These are phyloP conservation scores for Tricholoma bakamatsutake DNA, from an alignment of 768 basidiomycete genomes.

Conservation along the genomic window DNA sequence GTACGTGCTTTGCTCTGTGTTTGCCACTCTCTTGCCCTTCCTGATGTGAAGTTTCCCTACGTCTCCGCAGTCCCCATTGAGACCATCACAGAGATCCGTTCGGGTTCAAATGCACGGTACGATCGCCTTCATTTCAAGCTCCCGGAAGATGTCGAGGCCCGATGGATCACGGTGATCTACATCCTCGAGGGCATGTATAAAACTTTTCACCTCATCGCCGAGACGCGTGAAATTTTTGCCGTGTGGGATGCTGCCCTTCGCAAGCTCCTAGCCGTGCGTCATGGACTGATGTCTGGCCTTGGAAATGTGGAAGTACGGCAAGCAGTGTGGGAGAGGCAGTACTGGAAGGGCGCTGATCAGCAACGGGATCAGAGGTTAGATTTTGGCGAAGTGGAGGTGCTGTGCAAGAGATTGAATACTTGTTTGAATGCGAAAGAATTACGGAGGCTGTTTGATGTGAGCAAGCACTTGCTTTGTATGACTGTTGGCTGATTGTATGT, in stretches of 20 bases:
- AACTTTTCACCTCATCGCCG: constrained; percentile 79
- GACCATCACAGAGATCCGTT: constrained; percentile 80
- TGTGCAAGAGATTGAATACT: constrained; percentile 69
- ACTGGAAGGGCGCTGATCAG: constrained; percentile 72
- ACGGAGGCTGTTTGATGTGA: constrained; percentile 51
- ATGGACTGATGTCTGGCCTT: constrained; percentile 63
- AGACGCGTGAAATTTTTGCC: constrained; percentile 39
- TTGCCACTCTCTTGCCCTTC: background rate
- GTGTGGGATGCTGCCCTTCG: constrained; percentile 59
- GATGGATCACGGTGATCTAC: constrained; percentile 87
- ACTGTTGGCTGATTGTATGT: background rate
- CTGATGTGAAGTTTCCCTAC: constrained; percentile 5
- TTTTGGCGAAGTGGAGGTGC: constrained; percentile 65
- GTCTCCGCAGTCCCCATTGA: constrained; percentile 67
- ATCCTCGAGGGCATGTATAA: constrained; percentile 75
- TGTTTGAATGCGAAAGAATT: constrained; percentile 51
- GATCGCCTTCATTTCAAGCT: constrained; percentile 68
- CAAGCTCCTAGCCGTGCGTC: constrained; percentile 58
- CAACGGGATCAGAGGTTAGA: constrained; percentile 55
- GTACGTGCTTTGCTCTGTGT: constrained; percentile 31
- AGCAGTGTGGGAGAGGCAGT: constrained; percentile 73
- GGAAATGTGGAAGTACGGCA: constrained; percentile 60
- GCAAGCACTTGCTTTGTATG: constrained; percentile 3
- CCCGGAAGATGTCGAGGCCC: constrained; percentile 52
- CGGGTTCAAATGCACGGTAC: constrained; percentile 62